Evolutionary conservation across 805 yeast species (phyloP), one percentile per base, ranked within the genome.

Genomic region (Lipomyces spencermartinsiae): DNA sequence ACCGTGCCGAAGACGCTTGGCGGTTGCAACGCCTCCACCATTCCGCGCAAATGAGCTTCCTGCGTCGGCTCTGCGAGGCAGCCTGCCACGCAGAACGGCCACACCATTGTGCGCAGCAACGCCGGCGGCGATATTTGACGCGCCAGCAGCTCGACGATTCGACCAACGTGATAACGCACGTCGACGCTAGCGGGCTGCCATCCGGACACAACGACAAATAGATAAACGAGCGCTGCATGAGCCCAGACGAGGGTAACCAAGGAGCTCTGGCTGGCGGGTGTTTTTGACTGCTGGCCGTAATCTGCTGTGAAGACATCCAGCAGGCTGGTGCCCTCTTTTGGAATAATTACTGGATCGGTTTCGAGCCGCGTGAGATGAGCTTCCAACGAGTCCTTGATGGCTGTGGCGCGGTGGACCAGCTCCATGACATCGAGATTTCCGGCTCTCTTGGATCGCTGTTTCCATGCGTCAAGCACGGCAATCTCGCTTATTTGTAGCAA

Each of bases 51-150:
- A 22, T 22, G 31, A 10, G 14, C 14, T 29, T 51, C 56, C 56
- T 51, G 31, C 31, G 5, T 4, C 31, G 33, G 33, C 33, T 22
- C 31, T 6, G 56, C 56, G 6, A 51, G 56, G 56, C 56, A 51
- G 56, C 56, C 56, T 12, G 31, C 56, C 16, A 51, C 31, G 56
- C 56, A 51, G 33, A 51, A 29, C 14, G 56, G 56, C 56, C 56
- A 51, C 16, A 29, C 56, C 16, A 51, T 22, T 9, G 31, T 51
- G 16, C 56, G 56, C 33, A 51, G 16, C 56, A 22, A 14, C 33
- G 29, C 56, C 16, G 56, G 56, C 16, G 56, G 31, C 56, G 56
- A 22, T 7, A 22, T 29, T 10, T 22, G 31, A 22, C 53, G 9
- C 16, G 10, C 4, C 56, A 51, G 33, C 31, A 51, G 56, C 31